Evolutionary conservation across 1,284 basidiomycete genomes (phyloP), one percentile per base, ranked within the genome.

Genomic region (Pyrrhoderma lamaoense): DNA sequence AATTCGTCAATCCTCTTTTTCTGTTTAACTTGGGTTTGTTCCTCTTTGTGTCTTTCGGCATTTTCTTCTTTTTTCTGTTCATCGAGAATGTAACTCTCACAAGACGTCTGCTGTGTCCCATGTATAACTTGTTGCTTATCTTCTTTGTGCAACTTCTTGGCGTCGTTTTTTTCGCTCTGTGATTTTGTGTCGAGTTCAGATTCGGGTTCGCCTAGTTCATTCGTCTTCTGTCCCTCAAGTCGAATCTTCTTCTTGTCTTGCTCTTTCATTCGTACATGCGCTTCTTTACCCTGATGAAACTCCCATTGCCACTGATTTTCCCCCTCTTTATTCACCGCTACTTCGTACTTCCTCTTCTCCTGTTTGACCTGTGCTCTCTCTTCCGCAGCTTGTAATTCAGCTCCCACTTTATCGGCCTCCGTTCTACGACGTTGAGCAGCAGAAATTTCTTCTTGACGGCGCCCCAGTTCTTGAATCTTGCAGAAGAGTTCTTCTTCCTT

Each of bases 211-310:
- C n/a, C n/a, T n/a, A n/a, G n/a, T n/a, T n/a, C n/a, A n/a, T n/a
- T n/a, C n/a, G n/a, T n/a, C n/a, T n/a, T n/a, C n/a, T n/a, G n/a
- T n/a, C n/a, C n/a, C n/a, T n/a, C n/a, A n/a, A n/a, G n/a, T n/a
- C n/a, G n/a, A n/a, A n/a, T n/a, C 34, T 51, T 42, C 49, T 37
- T 35, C 22, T 16, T 31, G 9, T 38, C 22, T 25, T 51, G 25
- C 39, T 55, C 53, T 35, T 34, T 22, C 19, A 31, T 42, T 7
- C 49, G 44, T 21, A 16, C 36, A 16, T 51, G 37, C 4, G n/a
- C 49, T 31, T 51, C 49, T 45, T 55, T 45, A 14, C 40, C 37
- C 18, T 42, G 49, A 19, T 25, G 37, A 7, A 55, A 18, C 11
- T 42, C 19, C 48, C 48, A 45, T 22, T 31, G 35, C 46, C 47